phyloP scores from a whole-genome alignment of 805 yeast species.

The Schwanniomyces yamadae region DNA sequence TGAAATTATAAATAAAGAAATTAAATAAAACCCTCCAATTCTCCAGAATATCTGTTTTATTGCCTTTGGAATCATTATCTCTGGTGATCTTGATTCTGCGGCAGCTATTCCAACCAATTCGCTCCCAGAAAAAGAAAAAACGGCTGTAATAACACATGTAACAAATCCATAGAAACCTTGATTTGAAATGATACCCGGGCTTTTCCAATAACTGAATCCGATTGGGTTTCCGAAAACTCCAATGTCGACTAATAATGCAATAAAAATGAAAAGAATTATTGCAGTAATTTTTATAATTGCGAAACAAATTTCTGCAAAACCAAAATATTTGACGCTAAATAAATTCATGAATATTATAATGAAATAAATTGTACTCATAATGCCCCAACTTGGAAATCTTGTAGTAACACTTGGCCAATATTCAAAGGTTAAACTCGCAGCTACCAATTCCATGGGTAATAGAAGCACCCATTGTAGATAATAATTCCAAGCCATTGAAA shows the following conservation, averaged over 20 bases:
- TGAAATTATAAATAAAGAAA: slow-evolving; percentile 30
- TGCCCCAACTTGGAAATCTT: slow-evolving; percentile 18
- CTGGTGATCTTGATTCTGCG: slow-evolving; percentile 33
- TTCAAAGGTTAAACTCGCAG: slow-evolving; percentile 23
- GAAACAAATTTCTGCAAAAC: slow-evolving; percentile 23
- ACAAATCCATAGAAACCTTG: slow-evolving; percentile 14
- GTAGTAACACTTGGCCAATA: slow-evolving; percentile 21
- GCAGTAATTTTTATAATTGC: slow-evolving; percentile 23
- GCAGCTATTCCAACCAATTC: slow-evolving; percentile 38
- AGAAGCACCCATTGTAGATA: slow-evolving; percentile 20
- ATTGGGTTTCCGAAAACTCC: slow-evolving; percentile 24
- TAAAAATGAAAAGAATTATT: slow-evolving; percentile 18
- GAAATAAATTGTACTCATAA: slow-evolving; percentile 15
- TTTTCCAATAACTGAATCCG: slow-evolving; percentile 25
- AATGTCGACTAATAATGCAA: slow-evolving; percentile 18
- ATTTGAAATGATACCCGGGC: slow-evolving; percentile 21
- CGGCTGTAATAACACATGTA: slow-evolving; percentile 21
- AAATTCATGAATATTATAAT: slow-evolving; percentile 18
- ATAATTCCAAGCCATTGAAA: slow-evolving; percentile 27
- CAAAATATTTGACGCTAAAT: slow-evolving; percentile 23
- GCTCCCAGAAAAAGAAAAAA: slow-evolving; percentile 22
- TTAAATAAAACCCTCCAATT: slow-evolving; percentile 61
- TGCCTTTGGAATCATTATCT: slow-evolving; percentile 31
- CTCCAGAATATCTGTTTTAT: slow-evolving; percentile 64
- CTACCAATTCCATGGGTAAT: slow-evolving; percentile 36